Evolutionary conservation across 441 rosid species (phyloP).

Genomic region (Gossypium gossypioides): DNA sequence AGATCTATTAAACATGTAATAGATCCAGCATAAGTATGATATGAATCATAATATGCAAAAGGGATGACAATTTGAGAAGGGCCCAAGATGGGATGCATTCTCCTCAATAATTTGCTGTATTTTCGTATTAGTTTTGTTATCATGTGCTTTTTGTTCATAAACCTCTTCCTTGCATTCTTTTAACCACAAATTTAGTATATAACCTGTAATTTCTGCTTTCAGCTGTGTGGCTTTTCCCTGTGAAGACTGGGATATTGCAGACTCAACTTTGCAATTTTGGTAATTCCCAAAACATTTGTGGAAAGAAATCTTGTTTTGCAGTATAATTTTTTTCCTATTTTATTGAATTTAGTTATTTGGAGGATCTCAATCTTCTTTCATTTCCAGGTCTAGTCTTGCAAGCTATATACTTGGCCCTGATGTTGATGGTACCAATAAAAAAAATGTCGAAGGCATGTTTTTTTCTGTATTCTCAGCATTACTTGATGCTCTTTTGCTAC

Average conservation of each 20-base stretch:
- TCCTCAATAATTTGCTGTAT: neutral
- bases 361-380: slow-evolving; percentile 5
- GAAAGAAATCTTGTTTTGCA: neutral
- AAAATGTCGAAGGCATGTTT: slow-evolving; percentile 51
- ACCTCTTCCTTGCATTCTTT: neutral
- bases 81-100: neutral
- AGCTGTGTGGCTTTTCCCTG: slow-evolving; percentile 90
- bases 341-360: slow-evolving; percentile 5
- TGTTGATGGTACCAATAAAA: slow-evolving; percentile 33
- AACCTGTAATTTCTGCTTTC: slow-evolving; percentile 22
- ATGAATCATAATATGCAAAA: neutral
- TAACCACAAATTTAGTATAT: slow-evolving; percentile 8
- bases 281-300: slow-evolving; percentile 18
- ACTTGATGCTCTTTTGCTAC: slow-evolving; percentile 72
- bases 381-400: slow-evolving; percentile 68
- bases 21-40: neutral
- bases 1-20: neutral
- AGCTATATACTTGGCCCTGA: slow-evolving; percentile 61
- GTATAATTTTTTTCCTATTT: neutral
- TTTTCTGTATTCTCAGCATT: slow-evolving; percentile 69
- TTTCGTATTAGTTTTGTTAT: neutral
- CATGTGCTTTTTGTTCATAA: slow-evolving; percentile 4
- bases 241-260: slow-evolving; percentile 96
- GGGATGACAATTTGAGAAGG: neutral
- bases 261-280: slow-evolving; percentile 97